Evolutionary conservation across 2,329 filamentous ascomycete genomes (phyloP), one percentile per base, ranked within the genome.

Genomic region (Chlorencoelia australis): DNA sequence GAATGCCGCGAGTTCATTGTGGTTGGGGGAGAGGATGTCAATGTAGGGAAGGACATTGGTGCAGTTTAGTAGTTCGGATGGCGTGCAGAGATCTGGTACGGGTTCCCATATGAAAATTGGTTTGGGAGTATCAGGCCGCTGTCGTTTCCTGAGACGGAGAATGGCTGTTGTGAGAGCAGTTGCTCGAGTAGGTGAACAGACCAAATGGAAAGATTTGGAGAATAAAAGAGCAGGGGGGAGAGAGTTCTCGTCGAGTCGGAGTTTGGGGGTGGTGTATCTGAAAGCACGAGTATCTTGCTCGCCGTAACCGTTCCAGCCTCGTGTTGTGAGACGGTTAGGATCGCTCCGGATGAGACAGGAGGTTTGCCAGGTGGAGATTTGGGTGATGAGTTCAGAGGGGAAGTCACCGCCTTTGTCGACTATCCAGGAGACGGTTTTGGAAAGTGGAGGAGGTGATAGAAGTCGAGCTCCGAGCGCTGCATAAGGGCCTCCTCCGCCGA

Each of bases 21-120:
- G 85, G 55, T 98, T 98, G 1, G 91, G 91, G 45, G 71, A 76
- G 57, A 73, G 75, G 37, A 80, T 62, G 47, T 80, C 75, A 37
- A 80, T 64, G 11, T 76, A 59, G 0, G 72, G 71, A 9, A 79
- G 62, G 8, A 70, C 70, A 46, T 79, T 78, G 33, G 74, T 79
- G 55, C 69, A 75, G 51, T 77, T 76, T 8, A 79, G 64, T 18
- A 79, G 61, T 54, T 80, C 70, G 27, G 77, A 74, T 0, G 85
- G 78, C 0, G 73, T 79, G 58, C 88, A 95, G 1, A 85, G 69
- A 59, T 95, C 86, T 2, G 91, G 91, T 1, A 95, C 83, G 1
- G 91, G 91, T 57, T 98, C 91, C 89, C 89, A 98, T 35, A 96
- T 75, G 56, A 95, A 85, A 5, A 87, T 60, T 1, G 88, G 83